Conservation (phyloP, 768 basidiomycete species). For the Dacryopinax primogenitus region DNA sequence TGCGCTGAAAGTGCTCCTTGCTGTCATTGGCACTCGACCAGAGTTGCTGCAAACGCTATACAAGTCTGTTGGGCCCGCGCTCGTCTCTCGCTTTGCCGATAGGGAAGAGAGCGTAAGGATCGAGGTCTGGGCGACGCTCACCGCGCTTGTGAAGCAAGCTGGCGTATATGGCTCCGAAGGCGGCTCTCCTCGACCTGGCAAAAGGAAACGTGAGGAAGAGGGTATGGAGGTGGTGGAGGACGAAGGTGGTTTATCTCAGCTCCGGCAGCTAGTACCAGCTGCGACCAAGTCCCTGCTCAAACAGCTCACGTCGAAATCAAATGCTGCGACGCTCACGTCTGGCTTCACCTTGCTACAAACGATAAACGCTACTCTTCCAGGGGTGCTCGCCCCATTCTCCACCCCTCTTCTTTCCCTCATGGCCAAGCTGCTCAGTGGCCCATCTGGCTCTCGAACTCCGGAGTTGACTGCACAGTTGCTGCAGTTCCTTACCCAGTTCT, state of each 20-base stretch:
- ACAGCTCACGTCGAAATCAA: conserved; percentile 70
- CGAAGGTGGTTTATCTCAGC: conserved; percentile 43
- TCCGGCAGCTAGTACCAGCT: conserved; percentile 61
- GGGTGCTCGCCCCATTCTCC: conserved; percentile 62
- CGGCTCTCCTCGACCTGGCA: conserved; percentile 39
- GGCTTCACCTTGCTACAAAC: conserved; percentile 69
- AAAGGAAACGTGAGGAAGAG: conserved; percentile 58
- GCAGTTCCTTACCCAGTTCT: conserved; percentile 74
- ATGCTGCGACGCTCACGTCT: conserved; percentile 65
- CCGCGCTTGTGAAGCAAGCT: conserved; percentile 69
- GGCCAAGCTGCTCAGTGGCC: conserved; percentile 49
- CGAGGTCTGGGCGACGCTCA: conserved; percentile 84
- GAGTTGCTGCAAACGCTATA: conserved; percentile 71
- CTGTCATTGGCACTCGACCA: conserved; percentile 78
- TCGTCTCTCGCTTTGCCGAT: conserved; percentile 86
- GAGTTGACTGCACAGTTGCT: conserved; percentile 71
- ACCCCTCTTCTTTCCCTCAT: conserved; percentile 49
- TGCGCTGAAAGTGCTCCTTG: conserved; percentile 77
- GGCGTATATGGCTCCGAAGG: conserved; percentile 53
- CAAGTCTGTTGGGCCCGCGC: conserved; percentile 69
- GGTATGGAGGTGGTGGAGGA: conserved; percentile 63
- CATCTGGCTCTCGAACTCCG: conserved; percentile 64
- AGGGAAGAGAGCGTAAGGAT: conserved; percentile 89
- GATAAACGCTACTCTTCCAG: conserved; percentile 67
- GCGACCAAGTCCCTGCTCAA: conserved; percentile 70